phyloP scores from a whole-genome alignment of 78 protist genomes.

The Ministeria vibrans region DNA sequence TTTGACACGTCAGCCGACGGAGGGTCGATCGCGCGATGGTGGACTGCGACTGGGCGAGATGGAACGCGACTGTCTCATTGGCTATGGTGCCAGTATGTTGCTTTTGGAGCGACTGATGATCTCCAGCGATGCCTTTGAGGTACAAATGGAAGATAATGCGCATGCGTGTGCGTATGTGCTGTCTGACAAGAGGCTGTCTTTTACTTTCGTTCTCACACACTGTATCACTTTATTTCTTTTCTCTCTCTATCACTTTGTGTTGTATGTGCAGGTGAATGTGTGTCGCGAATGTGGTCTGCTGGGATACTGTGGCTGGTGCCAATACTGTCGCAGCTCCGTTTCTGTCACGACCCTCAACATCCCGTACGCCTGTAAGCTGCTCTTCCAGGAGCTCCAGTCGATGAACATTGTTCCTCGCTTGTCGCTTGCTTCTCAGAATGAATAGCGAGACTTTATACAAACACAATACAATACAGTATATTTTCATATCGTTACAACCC shows the following conservation, averaged over 20 bases:
- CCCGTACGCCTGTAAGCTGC: slow-evolving; percentile 97
- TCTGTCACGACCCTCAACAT: not conserved
- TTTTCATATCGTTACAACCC: no score
- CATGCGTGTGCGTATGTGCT: not conserved
- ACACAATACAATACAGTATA: no score
- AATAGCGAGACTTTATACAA: no score
- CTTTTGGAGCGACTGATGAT: slow-evolving; percentile 92
- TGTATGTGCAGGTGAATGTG: slow-evolving; percentile 1
- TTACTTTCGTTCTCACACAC: no score
- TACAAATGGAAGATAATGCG: slow-evolving; percentile 60
- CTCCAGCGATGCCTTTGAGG: slow-evolving; percentile 78
- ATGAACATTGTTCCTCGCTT: slow-evolving; percentile 44
- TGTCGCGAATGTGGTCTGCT: slow-evolving; percentile 72
- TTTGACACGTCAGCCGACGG: slow-evolving; percentile 99
- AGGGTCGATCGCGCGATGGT: slow-evolving; percentile 97
- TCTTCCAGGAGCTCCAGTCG: slow-evolving; percentile 94
- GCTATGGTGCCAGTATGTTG: slow-evolving; percentile 86
- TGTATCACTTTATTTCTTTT: no score
- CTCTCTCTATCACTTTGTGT: not conserved
- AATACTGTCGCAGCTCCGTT: slow-evolving; percentile 51
- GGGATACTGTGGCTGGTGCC: slow-evolving; percentile 89
- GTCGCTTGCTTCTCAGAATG: no score
- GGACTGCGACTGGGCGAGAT: slow-evolving; percentile 99
- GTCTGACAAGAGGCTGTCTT: not conserved
- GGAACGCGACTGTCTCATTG: slow-evolving; percentile 97